phyloP scores from a whole-genome alignment of 2,329 filamentous ascomycete genomes.

The Apiospora saccharicola region DNA sequence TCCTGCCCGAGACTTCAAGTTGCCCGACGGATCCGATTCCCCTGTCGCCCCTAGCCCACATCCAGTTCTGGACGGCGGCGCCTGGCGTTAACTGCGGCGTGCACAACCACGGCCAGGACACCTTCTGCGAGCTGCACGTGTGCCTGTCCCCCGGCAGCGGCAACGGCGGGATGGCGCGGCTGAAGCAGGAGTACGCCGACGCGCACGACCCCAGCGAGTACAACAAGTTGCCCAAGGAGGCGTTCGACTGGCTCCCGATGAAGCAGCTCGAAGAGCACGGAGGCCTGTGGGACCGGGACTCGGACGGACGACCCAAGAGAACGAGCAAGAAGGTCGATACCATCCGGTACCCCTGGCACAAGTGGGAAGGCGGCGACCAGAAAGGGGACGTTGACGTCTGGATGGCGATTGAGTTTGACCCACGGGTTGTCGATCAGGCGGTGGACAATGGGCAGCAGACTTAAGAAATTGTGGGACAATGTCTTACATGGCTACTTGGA shows the following conservation, averaged over 20 bases:
- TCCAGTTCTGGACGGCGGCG: conserved; percentile 21
- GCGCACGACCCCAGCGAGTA: background rate
- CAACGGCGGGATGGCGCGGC: background rate
- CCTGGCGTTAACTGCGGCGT: background rate
- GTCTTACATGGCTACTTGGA: too few relatives aligned
- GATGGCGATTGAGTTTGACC: conserved; percentile 24
- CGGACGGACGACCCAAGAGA: background rate
- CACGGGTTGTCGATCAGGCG: background rate
- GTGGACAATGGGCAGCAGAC: background rate
- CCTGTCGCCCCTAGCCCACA: background rate
- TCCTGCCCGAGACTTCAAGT: background rate
- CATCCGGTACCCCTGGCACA: conserved; percentile 5
- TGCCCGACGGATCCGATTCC: background rate
- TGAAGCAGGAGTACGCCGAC: background rate
- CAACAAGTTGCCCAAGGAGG: background rate
- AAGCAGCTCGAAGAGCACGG: background rate
- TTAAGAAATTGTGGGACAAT: background rate
- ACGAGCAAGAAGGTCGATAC: background rate
- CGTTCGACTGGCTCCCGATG: background rate
- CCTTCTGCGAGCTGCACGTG: background rate
- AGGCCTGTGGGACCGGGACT: background rate
- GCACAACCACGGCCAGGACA: conserved; percentile 1
- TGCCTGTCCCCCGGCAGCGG: background rate
- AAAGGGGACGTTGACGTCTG: conserved; percentile 2
- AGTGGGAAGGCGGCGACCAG: conserved; percentile 15